Percentiles rank a stretch among this genome's conserved stretches.
Conservation (phyloP, 1,284 basidiomycete genomes). For the Ustilago tritici region DNA sequence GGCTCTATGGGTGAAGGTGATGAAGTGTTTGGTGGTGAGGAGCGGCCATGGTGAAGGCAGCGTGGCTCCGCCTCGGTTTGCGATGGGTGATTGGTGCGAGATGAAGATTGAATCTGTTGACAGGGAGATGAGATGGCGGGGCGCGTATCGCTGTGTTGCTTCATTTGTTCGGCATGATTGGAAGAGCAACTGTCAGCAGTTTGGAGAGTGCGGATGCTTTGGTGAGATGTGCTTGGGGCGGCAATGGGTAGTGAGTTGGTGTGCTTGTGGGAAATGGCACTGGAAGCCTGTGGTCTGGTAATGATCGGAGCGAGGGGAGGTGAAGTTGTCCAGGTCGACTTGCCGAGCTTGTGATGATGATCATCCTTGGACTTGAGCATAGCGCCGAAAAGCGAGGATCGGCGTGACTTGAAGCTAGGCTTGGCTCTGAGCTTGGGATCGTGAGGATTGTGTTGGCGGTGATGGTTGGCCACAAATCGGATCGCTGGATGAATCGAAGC, state of each 20-base stretch:
- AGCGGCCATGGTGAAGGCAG: slow-evolving; percentile 1
- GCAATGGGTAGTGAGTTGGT: slow-evolving; percentile 12
- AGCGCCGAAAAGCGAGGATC: slow-evolving; percentile 36
- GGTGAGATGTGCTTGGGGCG: neutral
- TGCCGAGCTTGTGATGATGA: slow-evolving; percentile 9
- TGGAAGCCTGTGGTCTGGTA: slow-evolving; percentile 4
- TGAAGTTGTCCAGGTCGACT: neutral
- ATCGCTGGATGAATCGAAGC: slow-evolving; percentile 6
- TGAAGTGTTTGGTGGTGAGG: slow-evolving; percentile 13
- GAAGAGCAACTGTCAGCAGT: neutral
- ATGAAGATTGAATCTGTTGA: neutral
- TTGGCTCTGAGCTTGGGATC: slow-evolving; percentile 43
- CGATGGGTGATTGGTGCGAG: neutral
- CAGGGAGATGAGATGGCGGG: neutral
- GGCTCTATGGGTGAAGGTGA: slow-evolving; percentile 17
- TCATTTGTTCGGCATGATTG: neutral
- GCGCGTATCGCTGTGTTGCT: neutral
- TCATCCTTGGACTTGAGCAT: slow-evolving; percentile 38
- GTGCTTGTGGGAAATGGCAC: slow-evolving; percentile 9
- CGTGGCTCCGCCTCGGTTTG: neutral
- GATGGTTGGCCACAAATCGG: slow-evolving; percentile 44
- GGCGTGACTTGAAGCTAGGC: slow-evolving; percentile 36
- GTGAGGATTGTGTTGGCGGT: slow-evolving; percentile 47
- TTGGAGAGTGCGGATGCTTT: neutral
- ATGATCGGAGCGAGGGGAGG: neutral